These are phyloP conservation scores for Raffaelea ambrosiae DNA, from an alignment of 2,329 filamentous ascomycete species.

Conservation along the genomic window DNA sequence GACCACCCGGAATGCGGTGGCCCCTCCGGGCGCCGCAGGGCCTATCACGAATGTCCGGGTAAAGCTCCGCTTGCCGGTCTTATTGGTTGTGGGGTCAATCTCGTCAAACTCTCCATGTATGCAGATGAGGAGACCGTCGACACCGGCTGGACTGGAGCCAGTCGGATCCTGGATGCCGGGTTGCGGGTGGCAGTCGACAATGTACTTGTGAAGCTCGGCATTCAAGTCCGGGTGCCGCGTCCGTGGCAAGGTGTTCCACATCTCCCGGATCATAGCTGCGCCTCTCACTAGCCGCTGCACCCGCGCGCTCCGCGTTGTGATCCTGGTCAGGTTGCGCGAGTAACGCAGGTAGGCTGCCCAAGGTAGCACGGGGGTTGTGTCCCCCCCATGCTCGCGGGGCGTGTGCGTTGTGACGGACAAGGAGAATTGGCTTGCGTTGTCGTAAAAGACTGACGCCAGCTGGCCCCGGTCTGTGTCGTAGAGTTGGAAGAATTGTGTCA, in stretches of 20 bases:
- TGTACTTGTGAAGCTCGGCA: slow-evolving; percentile 61
- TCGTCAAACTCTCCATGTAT: slow-evolving; percentile 85
- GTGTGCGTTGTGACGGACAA: slow-evolving; percentile 58
- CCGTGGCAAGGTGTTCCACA: slow-evolving; percentile 62
- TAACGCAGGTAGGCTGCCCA: slow-evolving; percentile 71
- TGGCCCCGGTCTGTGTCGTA: slow-evolving; percentile 64
- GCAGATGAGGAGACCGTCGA: slow-evolving; percentile 68
- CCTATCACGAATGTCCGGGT: slow-evolving; percentile 74
- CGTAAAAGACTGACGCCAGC: slow-evolving; percentile 63
- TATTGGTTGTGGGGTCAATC: slow-evolving; percentile 45
- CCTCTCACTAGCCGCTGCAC: slow-evolving; percentile 59
- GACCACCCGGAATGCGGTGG: slow-evolving; percentile 61
- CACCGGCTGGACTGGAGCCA: slow-evolving; percentile 54
- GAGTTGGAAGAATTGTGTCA: slow-evolving; percentile 62
- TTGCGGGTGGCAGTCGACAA: slow-evolving; percentile 72
- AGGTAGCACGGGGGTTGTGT: slow-evolving; percentile 35
- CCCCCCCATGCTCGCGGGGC: slow-evolving; percentile 34
- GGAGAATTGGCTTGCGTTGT: slow-evolving; percentile 67
- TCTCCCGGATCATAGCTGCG: slow-evolving; percentile 51
- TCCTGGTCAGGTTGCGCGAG: slow-evolving; percentile 68
- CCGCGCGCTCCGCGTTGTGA: slow-evolving; percentile 48
- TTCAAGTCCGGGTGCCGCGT: slow-evolving; percentile 68
- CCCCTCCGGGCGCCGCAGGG: slow-evolving; percentile 53
- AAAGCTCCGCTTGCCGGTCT: slow-evolving; percentile 64
- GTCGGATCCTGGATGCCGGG: slow-evolving; percentile 63